Conservation (phyloP, 2,329 filamentous ascomycete species). For the Fusarium equiseti region DNA sequence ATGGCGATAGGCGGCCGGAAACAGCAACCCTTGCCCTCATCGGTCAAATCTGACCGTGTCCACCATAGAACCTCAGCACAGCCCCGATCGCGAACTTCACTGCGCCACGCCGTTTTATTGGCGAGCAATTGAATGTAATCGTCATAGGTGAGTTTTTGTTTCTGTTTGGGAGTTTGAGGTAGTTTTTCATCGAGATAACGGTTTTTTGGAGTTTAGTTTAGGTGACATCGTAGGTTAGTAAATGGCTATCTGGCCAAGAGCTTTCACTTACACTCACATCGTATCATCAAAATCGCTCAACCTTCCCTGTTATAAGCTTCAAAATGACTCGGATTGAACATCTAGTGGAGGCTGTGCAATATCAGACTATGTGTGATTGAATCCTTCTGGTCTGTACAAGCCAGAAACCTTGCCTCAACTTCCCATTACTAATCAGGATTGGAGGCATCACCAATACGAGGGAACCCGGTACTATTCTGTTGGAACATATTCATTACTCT, state of each 20-base stretch:
- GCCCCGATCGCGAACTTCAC: background rate
- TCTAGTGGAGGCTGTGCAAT: background rate
- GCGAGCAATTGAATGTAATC: background rate
- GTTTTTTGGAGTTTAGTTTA: background rate
- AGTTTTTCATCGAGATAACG: background rate
- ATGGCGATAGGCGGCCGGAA: background rate
- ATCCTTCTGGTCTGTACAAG: background rate
- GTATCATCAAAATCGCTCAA: background rate
- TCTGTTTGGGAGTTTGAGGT: background rate
- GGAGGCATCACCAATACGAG: background rate
- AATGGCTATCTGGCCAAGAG: background rate
- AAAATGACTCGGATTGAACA: accelerated
- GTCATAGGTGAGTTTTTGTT: background rate
- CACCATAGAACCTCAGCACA: slow-evolving; percentile 3
- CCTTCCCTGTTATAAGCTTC: no score
- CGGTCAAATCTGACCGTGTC: slow-evolving; percentile 7
- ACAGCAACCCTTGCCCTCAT: background rate
- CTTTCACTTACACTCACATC: background rate
- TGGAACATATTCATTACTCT: background rate
- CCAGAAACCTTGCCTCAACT: background rate
- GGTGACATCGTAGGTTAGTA: background rate
- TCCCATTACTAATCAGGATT: background rate
- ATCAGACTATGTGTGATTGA: background rate
- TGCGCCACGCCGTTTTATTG: slow-evolving; percentile 5
- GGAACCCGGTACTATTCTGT: accelerated